Evolutionary conservation across 2,329 filamentous ascomycete species (phyloP), one percentile per base, ranked within the genome.

Genomic region (Byssothecium circinans): DNA sequence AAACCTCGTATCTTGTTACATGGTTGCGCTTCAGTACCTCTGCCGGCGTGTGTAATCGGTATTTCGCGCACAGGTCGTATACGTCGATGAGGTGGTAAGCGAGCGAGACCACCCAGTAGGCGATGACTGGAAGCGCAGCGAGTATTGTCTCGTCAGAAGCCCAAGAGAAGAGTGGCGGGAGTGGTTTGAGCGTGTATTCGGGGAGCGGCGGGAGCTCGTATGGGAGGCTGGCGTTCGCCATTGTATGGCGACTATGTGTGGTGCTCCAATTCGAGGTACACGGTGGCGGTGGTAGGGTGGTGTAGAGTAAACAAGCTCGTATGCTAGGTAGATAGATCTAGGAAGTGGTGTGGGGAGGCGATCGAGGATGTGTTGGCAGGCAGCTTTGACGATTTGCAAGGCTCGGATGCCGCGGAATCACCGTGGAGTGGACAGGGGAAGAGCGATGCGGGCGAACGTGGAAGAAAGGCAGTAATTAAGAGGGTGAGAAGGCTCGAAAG

Each of bases 31-130:
- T 89, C 29, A 85, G 70, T 54, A 97, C 87, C 73, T 97, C 92
- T 43, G 90, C 91, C 12, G 94, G 94, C 0, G 94, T 97, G 74
- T 99, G 94, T 34, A 99, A 80, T 54, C 94, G 87, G 74, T 97
- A 96, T 63, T 95, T 84, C 15, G 91, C 86, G 70, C 92, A 95
- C 30, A 92, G 76, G 70, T 96, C 89, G 74, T 86, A 85, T 49
- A 85, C 78, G 74, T 99, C 94, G 64, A 97, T 85, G 59, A 85
- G 67, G 77, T 97, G 92, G 76, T 95, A 99, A 68, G 92, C 75
- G 69, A 89, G 74, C 17, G 92, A 97, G 25, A 95, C 75, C 18
- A 76, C 74, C 94, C 94, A 99, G 80, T 99, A 99, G 48, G 87
- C 88, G 61, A 89, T 69, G 51, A 96, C 81, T 23, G 91, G 91